phyloP scores from a whole-genome alignment of 129 eudicot genomes.

The Rutidosis leptorrhynchoides region DNA sequence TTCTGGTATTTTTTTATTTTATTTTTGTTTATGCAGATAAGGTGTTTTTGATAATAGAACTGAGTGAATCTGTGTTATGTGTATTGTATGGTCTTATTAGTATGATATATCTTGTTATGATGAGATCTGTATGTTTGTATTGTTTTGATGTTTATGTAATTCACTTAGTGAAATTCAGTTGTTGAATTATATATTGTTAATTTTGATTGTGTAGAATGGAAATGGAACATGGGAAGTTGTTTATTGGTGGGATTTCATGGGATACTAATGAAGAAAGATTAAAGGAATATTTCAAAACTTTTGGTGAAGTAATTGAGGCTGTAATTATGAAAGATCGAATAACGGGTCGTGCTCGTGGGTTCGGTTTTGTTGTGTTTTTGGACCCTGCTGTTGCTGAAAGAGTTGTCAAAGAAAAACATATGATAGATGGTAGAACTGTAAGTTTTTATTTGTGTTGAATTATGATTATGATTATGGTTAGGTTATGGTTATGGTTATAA shows the following conservation, averaged over 20 bases:
- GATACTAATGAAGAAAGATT: conserved; percentile 84
- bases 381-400: conserved; percentile 84
- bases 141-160: conserved; percentile 2
- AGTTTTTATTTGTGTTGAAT: conserved; percentile 31
- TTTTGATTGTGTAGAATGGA: no score
- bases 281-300: conserved; percentile 65
- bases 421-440: conserved; percentile 94
- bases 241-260: conserved; percentile 94
- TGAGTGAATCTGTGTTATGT: conserved; percentile 13
- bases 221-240: conserved; percentile 80
- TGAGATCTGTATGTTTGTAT: conserved; percentile 37
- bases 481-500: conserved; percentile 4
- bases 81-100: not conserved
- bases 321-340: conserved; percentile 92
- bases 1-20: conserved; percentile 26
- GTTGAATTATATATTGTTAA: no score
- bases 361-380: conserved; percentile 74
- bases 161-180: conserved; percentile 18
- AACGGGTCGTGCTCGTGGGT: conserved; percentile 97
- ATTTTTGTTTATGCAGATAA: conserved; percentile 18
- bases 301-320: conserved; percentile 86
- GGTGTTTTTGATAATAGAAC: conserved; percentile 27
- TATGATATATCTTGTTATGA: no score
- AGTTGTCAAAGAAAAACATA: conserved; percentile 81
- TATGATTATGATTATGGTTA: no score